These are phyloP conservation scores for Collybiopsis luxurians DNA, from an alignment of 768 basidiomycete species.

Conservation along the genomic window DNA sequence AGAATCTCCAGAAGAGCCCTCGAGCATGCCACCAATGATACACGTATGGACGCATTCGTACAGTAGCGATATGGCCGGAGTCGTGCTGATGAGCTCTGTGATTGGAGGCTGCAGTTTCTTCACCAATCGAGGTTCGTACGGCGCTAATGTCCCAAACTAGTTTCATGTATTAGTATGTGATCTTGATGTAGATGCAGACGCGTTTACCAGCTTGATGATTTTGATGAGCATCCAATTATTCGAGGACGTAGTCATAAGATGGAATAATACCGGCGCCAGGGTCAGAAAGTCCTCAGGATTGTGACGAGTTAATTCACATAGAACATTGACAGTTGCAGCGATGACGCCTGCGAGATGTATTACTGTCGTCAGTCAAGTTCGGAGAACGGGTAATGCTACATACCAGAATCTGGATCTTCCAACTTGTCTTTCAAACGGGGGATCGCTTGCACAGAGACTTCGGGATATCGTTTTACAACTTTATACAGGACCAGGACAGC, in stretches of 20 bases:
- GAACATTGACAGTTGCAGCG: conserved; percentile 89
- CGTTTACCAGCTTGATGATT: conserved; percentile 84
- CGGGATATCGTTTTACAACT: conserved; percentile 79
- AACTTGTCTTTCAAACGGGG: conserved; percentile 74
- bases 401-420: conserved; percentile 75
- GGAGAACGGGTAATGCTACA: conserved; percentile 10
- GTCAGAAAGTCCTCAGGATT: conserved; percentile 80
- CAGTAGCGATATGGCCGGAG: conserved; percentile 90
- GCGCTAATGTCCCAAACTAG: conserved; percentile 91
- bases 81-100: conserved; percentile 93
- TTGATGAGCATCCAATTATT: conserved; percentile 99
- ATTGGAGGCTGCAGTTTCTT: conserved; percentile 94
- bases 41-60: conserved; percentile 99
- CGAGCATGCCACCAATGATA: conserved; percentile 95
- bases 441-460: conserved; percentile 64
- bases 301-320: conserved; percentile 86
- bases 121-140: conserved; percentile 89
- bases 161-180: conserved; percentile 7
- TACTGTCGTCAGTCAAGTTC: neutral
- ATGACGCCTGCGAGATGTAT: conserved; percentile 64
- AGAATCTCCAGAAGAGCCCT: conserved; percentile 69
- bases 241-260: conserved; percentile 86
- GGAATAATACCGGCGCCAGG: conserved; percentile 91
- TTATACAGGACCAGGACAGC: conserved; percentile 85
- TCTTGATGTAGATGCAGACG: neutral